Conservation (phyloP, 106 monocot species). For the Acorus gramineus region DNA sequence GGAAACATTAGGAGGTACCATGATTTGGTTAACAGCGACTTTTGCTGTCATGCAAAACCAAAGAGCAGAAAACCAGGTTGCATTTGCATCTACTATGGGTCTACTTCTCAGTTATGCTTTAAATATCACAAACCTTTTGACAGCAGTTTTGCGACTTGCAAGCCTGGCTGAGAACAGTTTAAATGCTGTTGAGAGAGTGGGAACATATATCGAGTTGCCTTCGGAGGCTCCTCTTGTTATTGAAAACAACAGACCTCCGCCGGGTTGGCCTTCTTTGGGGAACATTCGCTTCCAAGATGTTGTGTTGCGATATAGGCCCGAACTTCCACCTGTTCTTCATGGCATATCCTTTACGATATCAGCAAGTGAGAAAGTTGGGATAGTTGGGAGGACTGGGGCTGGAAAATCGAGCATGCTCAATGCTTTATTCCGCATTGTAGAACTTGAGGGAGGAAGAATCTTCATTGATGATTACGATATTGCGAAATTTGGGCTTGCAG, state of each 20-base stretch:
- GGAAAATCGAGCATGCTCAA: constrained; percentile 99
- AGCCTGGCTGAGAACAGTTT: constrained; percentile 98
- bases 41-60: constrained; percentile 99
- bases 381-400: constrained; percentile 95
- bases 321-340: constrained; percentile 96
- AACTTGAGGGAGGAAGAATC: constrained; percentile 70
- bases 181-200: constrained; percentile 93
- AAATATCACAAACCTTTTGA: constrained; percentile 86
- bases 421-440: constrained; percentile 95
- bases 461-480: constrained; percentile 79
- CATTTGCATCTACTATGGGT: constrained; percentile 98
- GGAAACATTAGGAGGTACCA: constrained; percentile 82
- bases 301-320: constrained; percentile 83
- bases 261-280: constrained; percentile 92
- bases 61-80: constrained; percentile 67
- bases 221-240: constrained; percentile 83
- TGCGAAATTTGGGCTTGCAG: constrained; percentile 71
- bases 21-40: constrained; percentile 93
- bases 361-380: constrained; percentile 89
- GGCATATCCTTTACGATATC: constrained; percentile 80
- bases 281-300: constrained; percentile 73
- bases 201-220: constrained; percentile 81
- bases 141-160: constrained; percentile 80
- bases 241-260: constrained; percentile 75
- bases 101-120: constrained; percentile 88